Base-by-base conservation (phyloP, 2,329 filamentous ascomycete genomes). In the Periconia digitata region DNA sequence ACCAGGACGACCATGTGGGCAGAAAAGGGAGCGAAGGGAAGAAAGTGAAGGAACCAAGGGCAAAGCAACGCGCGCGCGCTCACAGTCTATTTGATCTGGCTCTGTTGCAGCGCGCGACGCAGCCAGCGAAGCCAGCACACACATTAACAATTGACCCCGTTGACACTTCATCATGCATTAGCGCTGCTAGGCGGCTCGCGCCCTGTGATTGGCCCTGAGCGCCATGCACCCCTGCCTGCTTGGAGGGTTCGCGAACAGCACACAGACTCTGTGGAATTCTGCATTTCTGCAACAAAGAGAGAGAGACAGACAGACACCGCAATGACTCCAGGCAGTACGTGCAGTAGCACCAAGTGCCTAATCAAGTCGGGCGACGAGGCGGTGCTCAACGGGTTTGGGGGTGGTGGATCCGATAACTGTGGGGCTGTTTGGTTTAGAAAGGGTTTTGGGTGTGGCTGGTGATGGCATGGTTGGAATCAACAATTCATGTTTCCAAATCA, bases 151-250 rank as follows among this genome's bases (percentile, higher is more conserved):
- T 66, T 64, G 64, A 61, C 24, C 38, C 38, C 47, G 43, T 49
- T 49, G 43, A 67, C 66, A 70, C 66, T 64, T 66, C 67, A 70
- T 66, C 62, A 52, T 66, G 64, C 67, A 69, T 70, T 70, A 70
- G 67, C 64, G 64, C 24, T 16, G n/a, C 38, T n/a, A 16, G 21
- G 13, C 38, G 16, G 12, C 7, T 17, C 7, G 4, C 21, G 22
- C 38, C 2, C 21, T 22, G 8, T 40, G 38, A 40, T 40, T 40
- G 38, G 38, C 20, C 16, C 7, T n/a, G n/a, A n/a, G n/a, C n/a
- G 6, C 22, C 3, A 10, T 21, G 12, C 27, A 32, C n/a, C 27
- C 27, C 27, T 32, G 27, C 27, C 5, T n/a, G n/a, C n/a, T n/a
- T n/a, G n/a, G 5, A 32, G 27, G 10, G 27, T 32, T 32, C 27